Conservation (phyloP, 768 basidiomycete genomes). For the Coprinellus micaceus region DNA sequence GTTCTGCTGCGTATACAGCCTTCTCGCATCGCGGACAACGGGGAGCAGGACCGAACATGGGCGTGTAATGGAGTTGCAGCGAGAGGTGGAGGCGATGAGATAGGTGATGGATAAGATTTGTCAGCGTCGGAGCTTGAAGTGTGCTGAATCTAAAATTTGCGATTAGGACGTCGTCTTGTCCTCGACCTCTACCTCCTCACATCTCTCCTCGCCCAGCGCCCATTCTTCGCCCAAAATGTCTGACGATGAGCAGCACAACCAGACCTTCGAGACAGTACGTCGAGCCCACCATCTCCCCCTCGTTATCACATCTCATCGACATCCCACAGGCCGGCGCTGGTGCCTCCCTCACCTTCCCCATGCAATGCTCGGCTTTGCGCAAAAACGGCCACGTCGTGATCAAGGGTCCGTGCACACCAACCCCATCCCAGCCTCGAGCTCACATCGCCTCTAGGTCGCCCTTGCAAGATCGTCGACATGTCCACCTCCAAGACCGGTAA, state of each 20-base stretch:
- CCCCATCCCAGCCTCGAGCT: background rate
- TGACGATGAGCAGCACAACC: constrained; percentile 87
- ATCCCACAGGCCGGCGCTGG: constrained; percentile 58
- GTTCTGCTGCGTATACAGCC: constrained; percentile 84
- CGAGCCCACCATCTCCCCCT: constrained; percentile 4
- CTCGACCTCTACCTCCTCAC: constrained; percentile 19
- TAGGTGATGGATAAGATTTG: constrained; percentile 20
- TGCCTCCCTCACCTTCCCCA: constrained; percentile 77
- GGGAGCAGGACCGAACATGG: constrained; percentile 60
- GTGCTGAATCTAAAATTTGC: constrained; percentile 29
- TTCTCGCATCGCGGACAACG: constrained; percentile 72
- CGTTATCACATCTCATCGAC: constrained; percentile 11
- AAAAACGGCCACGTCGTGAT: constrained; percentile 94
- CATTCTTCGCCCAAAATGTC: constrained; percentile 46
- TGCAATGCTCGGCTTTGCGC: constrained; percentile 95
- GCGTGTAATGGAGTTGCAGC: constrained; percentile 51
- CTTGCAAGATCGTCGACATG: constrained; percentile 99
- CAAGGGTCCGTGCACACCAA: constrained; percentile 52
- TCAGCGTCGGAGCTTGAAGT: constrained; percentile 34
- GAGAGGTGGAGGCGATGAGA: constrained; percentile 5
- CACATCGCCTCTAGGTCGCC: constrained; percentile 51
- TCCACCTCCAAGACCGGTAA: constrained; percentile 99
- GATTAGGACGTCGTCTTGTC: constrained; percentile 16
- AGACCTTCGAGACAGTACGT: constrained; percentile 77
- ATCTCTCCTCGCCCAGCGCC: background rate